These are phyloP conservation scores for Chiua sp. DNA, from an alignment of 1,284 basidiomycete species.

Conservation along the genomic window DNA sequence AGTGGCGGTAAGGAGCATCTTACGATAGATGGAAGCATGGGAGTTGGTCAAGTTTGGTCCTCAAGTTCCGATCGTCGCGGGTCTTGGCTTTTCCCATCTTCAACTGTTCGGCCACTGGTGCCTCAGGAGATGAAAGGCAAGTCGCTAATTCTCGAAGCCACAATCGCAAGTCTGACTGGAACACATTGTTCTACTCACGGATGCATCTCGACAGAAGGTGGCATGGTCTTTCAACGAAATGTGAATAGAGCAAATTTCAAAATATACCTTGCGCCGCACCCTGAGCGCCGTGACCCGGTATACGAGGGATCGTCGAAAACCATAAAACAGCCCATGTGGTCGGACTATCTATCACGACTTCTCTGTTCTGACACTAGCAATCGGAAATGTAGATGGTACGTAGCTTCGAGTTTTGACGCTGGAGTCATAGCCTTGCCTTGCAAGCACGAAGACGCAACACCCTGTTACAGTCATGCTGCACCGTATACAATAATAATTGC, in stretches of 20 bases:
- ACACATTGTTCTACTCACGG: not conserved
- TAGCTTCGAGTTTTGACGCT: too few species aligned
- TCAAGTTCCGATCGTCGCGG: not conserved
- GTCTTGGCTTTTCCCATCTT: not conserved
- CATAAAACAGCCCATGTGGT: too few species aligned
- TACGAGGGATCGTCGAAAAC: not conserved
- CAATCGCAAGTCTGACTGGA: not conserved
- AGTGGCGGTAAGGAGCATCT: not conserved
- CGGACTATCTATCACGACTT: too few species aligned
- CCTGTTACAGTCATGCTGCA: too few species aligned
- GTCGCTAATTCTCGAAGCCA: not conserved
- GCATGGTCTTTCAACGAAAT: not conserved
- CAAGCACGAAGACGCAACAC: too few species aligned
- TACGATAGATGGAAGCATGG: not conserved
- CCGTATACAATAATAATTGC: too few species aligned
- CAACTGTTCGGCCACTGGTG: not conserved
- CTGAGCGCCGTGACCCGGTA: not conserved
- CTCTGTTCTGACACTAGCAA: too few species aligned
- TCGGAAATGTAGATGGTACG: too few species aligned
- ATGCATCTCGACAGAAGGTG: too few species aligned
- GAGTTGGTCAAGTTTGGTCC: not conserved
- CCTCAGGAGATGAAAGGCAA: not conserved
- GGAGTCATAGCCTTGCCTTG: too few species aligned
- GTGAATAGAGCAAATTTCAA: not conserved
- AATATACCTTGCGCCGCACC: not conserved